A percentile compares a stretch with the other conserved stretches of the same genome.
Evolutionary conservation across 2,329 filamentous ascomycete species (phyloP).

Genomic region (Phoma herbarum): DNA sequence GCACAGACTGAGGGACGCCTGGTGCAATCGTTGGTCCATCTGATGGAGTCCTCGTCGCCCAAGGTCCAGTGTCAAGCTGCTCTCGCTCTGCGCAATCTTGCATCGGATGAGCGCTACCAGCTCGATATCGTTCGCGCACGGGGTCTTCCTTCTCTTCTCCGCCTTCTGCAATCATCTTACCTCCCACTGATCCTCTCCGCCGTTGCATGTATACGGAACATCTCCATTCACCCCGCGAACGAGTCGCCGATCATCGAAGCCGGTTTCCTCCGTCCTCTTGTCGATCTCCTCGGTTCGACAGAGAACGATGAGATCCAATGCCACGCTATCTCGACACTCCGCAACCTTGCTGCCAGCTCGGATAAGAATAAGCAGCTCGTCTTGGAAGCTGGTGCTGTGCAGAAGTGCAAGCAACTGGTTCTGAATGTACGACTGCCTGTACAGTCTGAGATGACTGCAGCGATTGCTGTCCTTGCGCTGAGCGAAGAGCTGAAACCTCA

Average conservation of each 20-base stretch:
- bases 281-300: slow-evolving; percentile 91
- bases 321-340: slow-evolving; percentile 94
- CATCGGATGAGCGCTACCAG: slow-evolving; percentile 98
- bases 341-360: slow-evolving; percentile 94
- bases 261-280: slow-evolving; percentile 91
- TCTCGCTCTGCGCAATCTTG: slow-evolving; percentile 89
- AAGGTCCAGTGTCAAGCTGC: slow-evolving; percentile 99
- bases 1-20: slow-evolving; percentile 90
- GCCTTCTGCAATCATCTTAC: slow-evolving; percentile 92
- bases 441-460: slow-evolving; percentile 99
- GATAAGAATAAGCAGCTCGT: slow-evolving; percentile 99
- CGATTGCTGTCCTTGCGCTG: slow-evolving; percentile 92
- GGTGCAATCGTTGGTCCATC: slow-evolving; percentile 89
- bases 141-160: slow-evolving; percentile 84
- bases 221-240: slow-evolving; percentile 96
- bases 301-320: slow-evolving; percentile 99
- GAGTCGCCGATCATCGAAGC: slow-evolving; percentile 99
- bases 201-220: slow-evolving; percentile 97
- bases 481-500: slow-evolving; percentile 96
- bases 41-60: slow-evolving; percentile 92
- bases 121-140: slow-evolving; percentile 93
- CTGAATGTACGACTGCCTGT: slow-evolving; percentile 92
- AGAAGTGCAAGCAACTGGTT: slow-evolving; percentile 98
- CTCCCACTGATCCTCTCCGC: slow-evolving; percentile 95
- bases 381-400: slow-evolving; percentile 92